Evolutionary conservation across 1,284 basidiomycete genomes (phyloP).

Genomic region (Ustilago tritici): DNA sequence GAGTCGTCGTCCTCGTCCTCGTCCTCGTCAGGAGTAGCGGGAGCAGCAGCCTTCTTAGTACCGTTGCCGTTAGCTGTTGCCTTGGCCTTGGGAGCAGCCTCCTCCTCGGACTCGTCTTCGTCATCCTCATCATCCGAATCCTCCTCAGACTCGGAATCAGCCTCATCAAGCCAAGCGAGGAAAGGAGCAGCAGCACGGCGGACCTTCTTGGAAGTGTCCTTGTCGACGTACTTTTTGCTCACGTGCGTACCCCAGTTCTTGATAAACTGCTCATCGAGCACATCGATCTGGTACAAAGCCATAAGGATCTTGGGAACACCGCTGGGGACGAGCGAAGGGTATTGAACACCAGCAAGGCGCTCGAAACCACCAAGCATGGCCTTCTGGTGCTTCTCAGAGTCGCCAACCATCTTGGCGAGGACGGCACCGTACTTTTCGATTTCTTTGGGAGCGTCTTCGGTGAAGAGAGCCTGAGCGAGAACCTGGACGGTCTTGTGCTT

Average conservation of each 20-base stretch:
- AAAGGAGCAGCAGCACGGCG: constrained; percentile 95
- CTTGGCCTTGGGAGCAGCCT: constrained; percentile 25
- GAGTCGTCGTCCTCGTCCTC: constrained; percentile 63
- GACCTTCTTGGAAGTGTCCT: constrained; percentile 93
- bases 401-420: constrained; percentile 77
- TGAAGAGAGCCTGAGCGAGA: constrained; percentile 88
- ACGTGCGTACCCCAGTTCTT: constrained; percentile 96
- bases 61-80: constrained; percentile 22
- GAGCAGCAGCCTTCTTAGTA: constrained; percentile 20
- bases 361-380: constrained; percentile 77
- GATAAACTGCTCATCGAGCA: constrained; percentile 91
- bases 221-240: constrained; percentile 94
- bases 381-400: constrained; percentile 92
- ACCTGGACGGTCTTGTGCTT: constrained; percentile 93
- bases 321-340: constrained; percentile 65
- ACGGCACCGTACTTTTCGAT: constrained; percentile 81
- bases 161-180: constrained; percentile 73
- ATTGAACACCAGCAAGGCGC: constrained; percentile 64
- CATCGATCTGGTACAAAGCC: constrained; percentile 91
- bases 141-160: constrained; percentile 64
- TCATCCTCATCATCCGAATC: constrained; percentile 51
- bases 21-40: constrained; percentile 37
- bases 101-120: constrained; percentile 23
- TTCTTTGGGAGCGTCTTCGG: constrained; percentile 80
- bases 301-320: constrained; percentile 91